These are phyloP conservation scores for Kwoniella shandongensis DNA, from an alignment of 768 basidiomycete genomes.

Conservation along the genomic window DNA sequence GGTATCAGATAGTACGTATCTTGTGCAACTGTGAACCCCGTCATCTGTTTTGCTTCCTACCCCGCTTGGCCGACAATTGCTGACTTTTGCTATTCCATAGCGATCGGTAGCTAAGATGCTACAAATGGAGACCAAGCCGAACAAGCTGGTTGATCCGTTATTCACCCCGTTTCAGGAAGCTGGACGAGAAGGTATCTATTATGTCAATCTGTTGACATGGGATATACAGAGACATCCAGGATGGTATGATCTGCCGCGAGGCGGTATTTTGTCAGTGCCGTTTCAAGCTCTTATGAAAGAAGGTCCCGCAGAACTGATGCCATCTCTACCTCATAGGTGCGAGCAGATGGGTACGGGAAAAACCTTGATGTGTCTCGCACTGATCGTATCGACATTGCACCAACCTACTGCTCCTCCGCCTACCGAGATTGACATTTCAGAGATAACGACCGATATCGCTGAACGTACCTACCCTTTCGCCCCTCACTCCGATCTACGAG, in stretches of 20 bases:
- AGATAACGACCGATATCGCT: conserved; percentile 25
- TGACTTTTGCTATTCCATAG: conserved; percentile 8
- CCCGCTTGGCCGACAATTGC: not conserved
- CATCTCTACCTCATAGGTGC: no score
- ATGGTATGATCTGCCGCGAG: conserved; percentile 44
- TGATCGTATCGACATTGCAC: conserved; percentile 42
- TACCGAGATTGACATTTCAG: conserved; percentile 19
- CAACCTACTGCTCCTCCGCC: conserved; percentile 30
- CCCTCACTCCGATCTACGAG: conserved; percentile 13
- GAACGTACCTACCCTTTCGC: conserved; percentile 29
- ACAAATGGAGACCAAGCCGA: conserved; percentile 39
- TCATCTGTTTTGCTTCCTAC: not conserved
- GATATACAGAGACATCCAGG: conserved; percentile 39
- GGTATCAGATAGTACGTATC: conserved; percentile 38
- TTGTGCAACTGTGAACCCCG: no score
- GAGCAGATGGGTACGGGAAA: conserved; percentile 55
- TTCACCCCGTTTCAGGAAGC: conserved; percentile 35
- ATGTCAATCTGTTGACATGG: conserved; percentile 34
- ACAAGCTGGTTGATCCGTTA: conserved; percentile 30
- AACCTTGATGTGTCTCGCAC: conserved; percentile 50
- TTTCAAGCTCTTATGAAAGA: no score
- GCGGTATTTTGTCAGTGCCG: conserved; percentile 43
- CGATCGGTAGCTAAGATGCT: conserved; percentile 38
- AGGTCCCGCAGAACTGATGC: no score
- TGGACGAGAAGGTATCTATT: conserved; percentile 29